Conservation (phyloP, 2,329 filamentous ascomycete species). For the Stemphylium lycopersici region DNA sequence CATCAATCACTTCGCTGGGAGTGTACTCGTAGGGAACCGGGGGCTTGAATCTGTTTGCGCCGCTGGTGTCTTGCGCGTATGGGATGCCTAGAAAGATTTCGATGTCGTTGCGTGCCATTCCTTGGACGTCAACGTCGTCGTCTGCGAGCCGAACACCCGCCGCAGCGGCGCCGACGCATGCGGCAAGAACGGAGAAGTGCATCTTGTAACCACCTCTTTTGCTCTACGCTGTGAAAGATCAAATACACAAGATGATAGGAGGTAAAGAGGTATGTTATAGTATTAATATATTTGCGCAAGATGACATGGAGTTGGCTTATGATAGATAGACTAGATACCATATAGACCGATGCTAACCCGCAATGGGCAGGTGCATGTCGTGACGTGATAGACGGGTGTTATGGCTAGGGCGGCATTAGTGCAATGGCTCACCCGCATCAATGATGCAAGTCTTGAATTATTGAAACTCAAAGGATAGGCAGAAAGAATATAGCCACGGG, state of each 20-base stretch:
- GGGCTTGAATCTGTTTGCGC: conserved; percentile 55
- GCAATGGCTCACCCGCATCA: neutral
- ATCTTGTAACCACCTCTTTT: conserved; percentile 2
- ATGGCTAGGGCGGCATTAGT: conserved; percentile 6
- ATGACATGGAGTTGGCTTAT: conserved; percentile 1
- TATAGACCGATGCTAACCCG: neutral
- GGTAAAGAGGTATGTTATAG: neutral
- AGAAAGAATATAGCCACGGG: neutral
- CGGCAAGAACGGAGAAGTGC: conserved; percentile 9
- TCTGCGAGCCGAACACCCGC: conserved; percentile 8
- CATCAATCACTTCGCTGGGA: conserved; percentile 47
- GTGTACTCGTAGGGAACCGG: conserved; percentile 46
- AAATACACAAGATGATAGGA: neutral
- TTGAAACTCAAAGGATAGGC: neutral
- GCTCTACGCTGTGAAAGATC: neutral
- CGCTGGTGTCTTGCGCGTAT: conserved; percentile 56
- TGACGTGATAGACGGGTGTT: conserved; percentile 6
- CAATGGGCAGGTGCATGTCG: conserved; percentile 11
- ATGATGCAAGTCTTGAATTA: neutral
- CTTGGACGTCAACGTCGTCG: conserved; percentile 51
- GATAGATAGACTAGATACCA: neutral
- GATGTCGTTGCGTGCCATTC: conserved; percentile 52
- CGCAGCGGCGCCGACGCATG: conserved; percentile 14
- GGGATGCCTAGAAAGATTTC: conserved; percentile 58
- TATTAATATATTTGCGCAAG: conserved; percentile 5